These are phyloP conservation scores for Arabidopsis hybrid DNA, from an alignment of 441 rosid genomes.

Conservation along the genomic window DNA sequence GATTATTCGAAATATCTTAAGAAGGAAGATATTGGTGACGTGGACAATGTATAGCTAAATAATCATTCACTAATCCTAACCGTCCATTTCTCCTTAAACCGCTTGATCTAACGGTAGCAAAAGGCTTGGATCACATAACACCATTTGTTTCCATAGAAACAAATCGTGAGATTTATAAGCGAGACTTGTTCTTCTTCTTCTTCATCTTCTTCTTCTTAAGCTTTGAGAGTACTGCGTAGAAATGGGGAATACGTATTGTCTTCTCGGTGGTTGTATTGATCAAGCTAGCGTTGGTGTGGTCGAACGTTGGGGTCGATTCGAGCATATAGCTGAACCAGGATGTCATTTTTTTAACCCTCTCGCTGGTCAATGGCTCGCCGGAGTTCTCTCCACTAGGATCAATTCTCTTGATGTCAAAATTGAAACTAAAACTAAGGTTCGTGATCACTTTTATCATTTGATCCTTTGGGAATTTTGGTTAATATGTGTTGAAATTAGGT, in stretches of 20 bases:
- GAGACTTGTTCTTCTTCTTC: conserved; percentile 1
- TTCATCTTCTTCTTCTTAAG: not conserved
- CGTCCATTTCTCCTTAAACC: conserved; percentile 19
- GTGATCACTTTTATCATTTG: not conserved
- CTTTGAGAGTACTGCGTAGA: not conserved
- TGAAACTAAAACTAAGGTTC: conserved; percentile 95
- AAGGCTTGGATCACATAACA: not conserved
- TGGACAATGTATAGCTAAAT: conserved; percentile 19
- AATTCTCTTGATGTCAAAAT: conserved; percentile 86
- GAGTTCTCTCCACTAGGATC: conserved; percentile 90
- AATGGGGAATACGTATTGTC: conserved; percentile 73
- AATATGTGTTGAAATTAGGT: not conserved
- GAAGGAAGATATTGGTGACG: conserved; percentile 10
- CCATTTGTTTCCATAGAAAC: not conserved
- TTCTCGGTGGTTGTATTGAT: conserved; percentile 69
- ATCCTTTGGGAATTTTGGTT: not conserved
- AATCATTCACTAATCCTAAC: not conserved
- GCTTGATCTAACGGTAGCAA: conserved; percentile 36
- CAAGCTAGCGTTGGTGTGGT: conserved; percentile 90
- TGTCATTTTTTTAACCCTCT: conserved; percentile 75
- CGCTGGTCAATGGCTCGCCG: conserved; percentile 79
- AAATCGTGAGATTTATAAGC: conserved; percentile 21
- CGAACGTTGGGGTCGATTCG: conserved; percentile 95
- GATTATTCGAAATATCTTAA: conserved; percentile 5
- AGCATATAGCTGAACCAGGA: conserved; percentile 85